These are phyloP conservation scores for Nepenthes alata DNA, from an alignment of 179 eudicot genomes.

Conservation along the genomic window DNA sequence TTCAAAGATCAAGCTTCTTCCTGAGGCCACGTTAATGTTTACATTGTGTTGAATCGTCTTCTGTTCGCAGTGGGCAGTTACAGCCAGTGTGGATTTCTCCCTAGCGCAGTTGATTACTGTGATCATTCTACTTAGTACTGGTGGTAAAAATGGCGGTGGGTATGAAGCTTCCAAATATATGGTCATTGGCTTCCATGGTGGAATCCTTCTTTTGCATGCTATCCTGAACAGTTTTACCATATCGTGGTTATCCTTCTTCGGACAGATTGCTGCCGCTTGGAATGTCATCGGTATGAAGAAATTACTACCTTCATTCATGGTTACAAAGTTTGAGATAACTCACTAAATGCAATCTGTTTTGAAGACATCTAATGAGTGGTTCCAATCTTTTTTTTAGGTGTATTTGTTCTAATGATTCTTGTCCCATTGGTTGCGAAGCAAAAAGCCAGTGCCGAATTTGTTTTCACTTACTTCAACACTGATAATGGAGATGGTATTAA, in stretches of 20 bases:
- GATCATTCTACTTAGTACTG: constrained; percentile 78
- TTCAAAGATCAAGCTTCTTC: constrained; percentile 6
- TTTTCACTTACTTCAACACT: constrained; percentile 81
- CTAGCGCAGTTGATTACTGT: constrained; percentile 83
- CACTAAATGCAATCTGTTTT: neutral
- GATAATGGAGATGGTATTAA: constrained; percentile 58
- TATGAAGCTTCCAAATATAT: constrained; percentile 75
- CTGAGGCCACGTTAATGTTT: neutral
- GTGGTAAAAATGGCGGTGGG: constrained; percentile 91
- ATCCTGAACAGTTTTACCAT: constrained; percentile 75
- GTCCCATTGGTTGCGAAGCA: constrained; percentile 67
- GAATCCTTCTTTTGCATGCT: constrained; percentile 66
- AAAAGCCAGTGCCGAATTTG: constrained; percentile 69
- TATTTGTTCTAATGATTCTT: constrained; percentile 54
- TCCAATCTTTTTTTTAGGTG: constrained; percentile 38
- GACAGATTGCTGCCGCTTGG: constrained; percentile 89
- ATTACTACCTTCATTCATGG: too few relatives aligned
- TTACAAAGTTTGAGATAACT: too few relatives aligned
- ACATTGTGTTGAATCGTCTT: constrained; percentile 10
- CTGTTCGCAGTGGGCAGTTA: constrained; percentile 85
- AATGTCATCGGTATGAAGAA: constrained; percentile 48
- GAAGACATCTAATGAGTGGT: neutral
- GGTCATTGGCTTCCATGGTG: constrained; percentile 68
- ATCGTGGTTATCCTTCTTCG: constrained; percentile 71
- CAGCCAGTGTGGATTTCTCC: constrained; percentile 81